A percentile compares a stretch with the other conserved stretches of the same genome.
Conservation (phyloP, 2,329 filamentous ascomycete genomes). For the Venturia effusa region DNA sequence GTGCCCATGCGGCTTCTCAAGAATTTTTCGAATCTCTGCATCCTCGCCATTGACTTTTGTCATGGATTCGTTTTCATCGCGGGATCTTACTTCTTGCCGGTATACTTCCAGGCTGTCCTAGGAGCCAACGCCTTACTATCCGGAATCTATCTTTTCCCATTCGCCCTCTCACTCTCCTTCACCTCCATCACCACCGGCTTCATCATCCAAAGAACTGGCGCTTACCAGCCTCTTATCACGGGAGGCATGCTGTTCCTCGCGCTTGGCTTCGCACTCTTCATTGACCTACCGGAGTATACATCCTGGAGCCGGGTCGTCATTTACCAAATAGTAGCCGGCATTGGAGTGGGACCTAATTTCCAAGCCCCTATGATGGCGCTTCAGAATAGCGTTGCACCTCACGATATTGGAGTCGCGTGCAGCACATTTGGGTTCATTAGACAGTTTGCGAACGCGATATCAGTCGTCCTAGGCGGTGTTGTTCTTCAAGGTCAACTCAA, state of each 20-base stretch:
- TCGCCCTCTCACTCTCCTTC: slow-evolving; percentile 55
- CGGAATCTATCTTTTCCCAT: slow-evolving; percentile 64
- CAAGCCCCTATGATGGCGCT: slow-evolving; percentile 45
- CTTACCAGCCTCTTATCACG: slow-evolving; percentile 22
- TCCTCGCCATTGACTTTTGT: slow-evolving; percentile 55
- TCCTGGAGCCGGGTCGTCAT: slow-evolving; percentile 33
- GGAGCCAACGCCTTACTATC: slow-evolving; percentile 58
- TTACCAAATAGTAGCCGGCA: slow-evolving; percentile 39
- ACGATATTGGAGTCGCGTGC: slow-evolving; percentile 40
- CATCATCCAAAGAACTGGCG: slow-evolving; percentile 16
- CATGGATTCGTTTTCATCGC: slow-evolving; percentile 72
- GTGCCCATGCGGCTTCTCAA: slow-evolving; percentile 65
- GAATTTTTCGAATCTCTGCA: slow-evolving; percentile 52
- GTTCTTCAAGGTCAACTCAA: slow-evolving; percentile 35
- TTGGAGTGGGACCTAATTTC: slow-evolving; percentile 43
- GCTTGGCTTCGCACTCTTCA: slow-evolving; percentile 28
- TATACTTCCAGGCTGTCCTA: slow-evolving; percentile 74
- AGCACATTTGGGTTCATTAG: slow-evolving; percentile 40
- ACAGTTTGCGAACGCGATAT: slow-evolving; percentile 34
- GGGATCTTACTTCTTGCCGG: slow-evolving; percentile 66
- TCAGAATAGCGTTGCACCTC: slow-evolving; percentile 40
- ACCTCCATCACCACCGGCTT: slow-evolving; percentile 47
- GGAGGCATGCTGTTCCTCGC: slow-evolving; percentile 27
- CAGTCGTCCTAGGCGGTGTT: slow-evolving; percentile 39
- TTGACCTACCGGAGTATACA: slow-evolving; percentile 23